These are phyloP conservation scores for Penicillium nucicola DNA, from an alignment of 495 filamentous ascomycete genomes.

Conservation along the genomic window DNA sequence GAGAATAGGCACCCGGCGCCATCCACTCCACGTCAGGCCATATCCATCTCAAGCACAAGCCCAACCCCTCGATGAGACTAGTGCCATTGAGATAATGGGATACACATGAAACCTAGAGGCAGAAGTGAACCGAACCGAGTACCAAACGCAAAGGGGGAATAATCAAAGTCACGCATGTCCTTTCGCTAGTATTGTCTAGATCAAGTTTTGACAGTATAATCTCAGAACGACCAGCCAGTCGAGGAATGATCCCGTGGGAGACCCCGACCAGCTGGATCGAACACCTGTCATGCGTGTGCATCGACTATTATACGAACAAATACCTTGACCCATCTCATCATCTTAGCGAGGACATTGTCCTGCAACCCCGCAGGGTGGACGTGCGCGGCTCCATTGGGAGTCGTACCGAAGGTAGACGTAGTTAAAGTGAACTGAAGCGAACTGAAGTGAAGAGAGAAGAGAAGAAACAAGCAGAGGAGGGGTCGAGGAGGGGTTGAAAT, in stretches of 20 bases:
- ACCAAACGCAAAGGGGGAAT: conserved; percentile 33
- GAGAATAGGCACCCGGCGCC: background rate
- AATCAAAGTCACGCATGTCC: conserved; percentile 67
- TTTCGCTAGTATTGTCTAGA: conserved; percentile 84
- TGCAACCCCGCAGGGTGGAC: conserved; percentile 13
- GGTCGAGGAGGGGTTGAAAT: conserved; percentile 20
- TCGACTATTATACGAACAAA: conserved; percentile 51
- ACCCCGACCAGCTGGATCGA: conserved; percentile 25
- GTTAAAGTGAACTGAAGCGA: background rate
- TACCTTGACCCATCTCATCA: conserved; percentile 53
- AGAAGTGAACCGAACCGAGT: conserved; percentile 15
- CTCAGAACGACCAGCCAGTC: conserved; percentile 50
- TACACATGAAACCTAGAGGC: background rate
- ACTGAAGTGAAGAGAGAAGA: background rate
- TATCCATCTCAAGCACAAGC: conserved; percentile 14
- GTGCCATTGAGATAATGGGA: conserved; percentile 13
- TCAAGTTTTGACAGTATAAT: conserved; percentile 75
- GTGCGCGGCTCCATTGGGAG: conserved; percentile 36
- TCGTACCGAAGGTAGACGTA: conserved; percentile 31
- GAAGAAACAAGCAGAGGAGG: background rate
- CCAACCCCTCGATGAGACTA: conserved; percentile 23
- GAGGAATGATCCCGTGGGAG: background rate
- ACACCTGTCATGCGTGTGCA: conserved; percentile 60
- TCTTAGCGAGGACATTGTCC: conserved; percentile 31
- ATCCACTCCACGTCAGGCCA: too few relatives aligned